Conservation (phyloP, 192 early-diverging fungal genomes). For the Dispira parvispora region DNA sequence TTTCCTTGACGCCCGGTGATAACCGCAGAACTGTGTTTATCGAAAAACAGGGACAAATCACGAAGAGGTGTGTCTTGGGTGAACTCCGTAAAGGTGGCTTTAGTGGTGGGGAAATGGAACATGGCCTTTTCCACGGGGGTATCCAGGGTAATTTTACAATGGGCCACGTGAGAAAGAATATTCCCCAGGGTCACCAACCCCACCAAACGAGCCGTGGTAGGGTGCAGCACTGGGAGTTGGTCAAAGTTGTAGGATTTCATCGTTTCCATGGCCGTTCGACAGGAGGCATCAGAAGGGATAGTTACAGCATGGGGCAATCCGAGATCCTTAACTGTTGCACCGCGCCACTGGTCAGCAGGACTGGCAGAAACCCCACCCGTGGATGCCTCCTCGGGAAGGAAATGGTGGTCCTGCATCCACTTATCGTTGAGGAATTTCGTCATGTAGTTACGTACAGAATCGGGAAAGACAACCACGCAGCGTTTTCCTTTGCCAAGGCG, state of each 20-base stretch:
- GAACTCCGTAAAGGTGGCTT: conserved; percentile 65
- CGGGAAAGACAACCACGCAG: conserved; percentile 88
- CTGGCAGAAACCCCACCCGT: conserved; percentile 12
- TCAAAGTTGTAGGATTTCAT: conserved; percentile 85
- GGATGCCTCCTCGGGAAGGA: conserved; percentile 47
- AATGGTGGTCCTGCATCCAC: conserved; percentile 87
- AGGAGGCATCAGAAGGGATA: conserved; percentile 54
- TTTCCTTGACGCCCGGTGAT: conserved; percentile 49
- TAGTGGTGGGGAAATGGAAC: conserved; percentile 56
- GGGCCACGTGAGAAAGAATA: conserved; percentile 62
- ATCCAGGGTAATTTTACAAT: conserved; percentile 44
- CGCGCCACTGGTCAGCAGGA: conserved; percentile 47
- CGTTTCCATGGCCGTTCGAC: conserved; percentile 66
- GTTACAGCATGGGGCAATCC: conserved; percentile 72
- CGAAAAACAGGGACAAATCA: conserved; percentile 75
- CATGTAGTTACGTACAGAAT: conserved; percentile 99
- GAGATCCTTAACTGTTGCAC: conserved; percentile 69
- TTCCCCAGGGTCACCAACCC: conserved; percentile 85
- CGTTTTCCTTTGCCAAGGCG: conserved; percentile 71
- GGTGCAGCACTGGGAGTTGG: conserved; percentile 79
- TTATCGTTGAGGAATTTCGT: conserved; percentile 96
- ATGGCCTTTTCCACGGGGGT: conserved; percentile 54
- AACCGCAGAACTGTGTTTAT: conserved; percentile 75
- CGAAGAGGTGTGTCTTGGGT: conserved; percentile 72
- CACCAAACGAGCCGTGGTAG: conserved; percentile 33